These are phyloP conservation scores for Penicillium subrubescens DNA, from an alignment of 495 filamentous ascomycete species.

Conservation along the genomic window DNA sequence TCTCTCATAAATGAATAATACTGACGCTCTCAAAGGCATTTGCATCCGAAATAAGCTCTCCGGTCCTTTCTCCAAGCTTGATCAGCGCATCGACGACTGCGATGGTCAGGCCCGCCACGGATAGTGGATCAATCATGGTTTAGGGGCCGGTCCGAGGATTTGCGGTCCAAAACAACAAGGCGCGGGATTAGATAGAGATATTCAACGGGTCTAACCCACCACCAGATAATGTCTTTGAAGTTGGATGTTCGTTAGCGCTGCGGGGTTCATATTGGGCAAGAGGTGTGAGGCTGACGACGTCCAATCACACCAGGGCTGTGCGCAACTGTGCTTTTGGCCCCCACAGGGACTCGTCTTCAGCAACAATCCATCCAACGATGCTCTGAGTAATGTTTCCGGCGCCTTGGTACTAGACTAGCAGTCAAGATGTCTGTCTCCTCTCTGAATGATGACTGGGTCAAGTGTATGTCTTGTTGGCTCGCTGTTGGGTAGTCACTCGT, in stretches of 20 bases:
- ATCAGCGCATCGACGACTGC: constrained; percentile 1
- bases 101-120: constrained; percentile 5
- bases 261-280: background rate
- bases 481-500: background rate
- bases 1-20: no score
- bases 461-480: background rate
- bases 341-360: background rate
- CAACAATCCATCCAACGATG: background rate
- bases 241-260: background rate
- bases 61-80: constrained; percentile 4
- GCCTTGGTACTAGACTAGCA: background rate
- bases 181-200: background rate
- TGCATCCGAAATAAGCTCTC: background rate
- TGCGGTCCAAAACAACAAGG: background rate
- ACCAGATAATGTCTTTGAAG: background rate
- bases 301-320: background rate
- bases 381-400: background rate
- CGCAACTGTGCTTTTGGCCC: background rate
- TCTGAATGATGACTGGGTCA: constrained; percentile 9
- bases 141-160: background rate
- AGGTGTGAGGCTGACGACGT: background rate
- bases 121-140: constrained; percentile 7
- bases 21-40: constrained; percentile 7
- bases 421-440: background rate
- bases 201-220: background rate